Base-by-base conservation (phyloP, 176 grass and related monocot species). In the Otatea glauca region DNA sequence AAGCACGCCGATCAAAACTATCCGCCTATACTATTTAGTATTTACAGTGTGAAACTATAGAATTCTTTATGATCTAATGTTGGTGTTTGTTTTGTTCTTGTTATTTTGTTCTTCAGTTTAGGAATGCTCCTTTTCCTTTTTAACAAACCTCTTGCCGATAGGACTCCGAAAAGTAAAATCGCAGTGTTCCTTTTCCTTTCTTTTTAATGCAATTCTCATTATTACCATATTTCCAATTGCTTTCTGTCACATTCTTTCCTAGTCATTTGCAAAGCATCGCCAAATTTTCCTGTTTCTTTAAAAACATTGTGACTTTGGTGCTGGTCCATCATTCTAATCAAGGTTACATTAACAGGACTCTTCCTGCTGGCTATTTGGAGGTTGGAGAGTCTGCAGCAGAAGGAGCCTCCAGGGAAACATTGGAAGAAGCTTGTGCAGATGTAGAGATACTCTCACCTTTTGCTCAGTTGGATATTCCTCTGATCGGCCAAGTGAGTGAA, bases 341-440 rank as follows among this genome's bases (percentile, higher is more conserved):
- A 79, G 49, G 8, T 68, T 74, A 24, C 23, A 68, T 83, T 11
- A 70, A 72, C 86, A 99, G 96, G 96, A 99, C 96, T 8, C 93
- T 99, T 86, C 96, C 93, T 84, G 96, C 96, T 90, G 96, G 96
- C 86, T 99, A 92, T 87, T 93, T 99, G 86, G 96, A 99, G 67
- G 87, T 96, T 66, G 96, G 90, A 35, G 96, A 99, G 78, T 99
- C 96, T 61, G 84, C 90, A 45, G 89, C 92, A 53, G 88, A 91
- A 91, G 96, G 96, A 62, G 96, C 96, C 56, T 72, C 86, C 5
- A 92, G 96, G 89, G 96, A 99, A 94, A 99, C 96, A 75, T 85
- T 96, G 12, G 96, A 99, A 88, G 96, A 99, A 87, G 96, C 96
- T 86, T 99, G 93, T 83, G 96, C 96, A 55, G 93, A 96, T 92